phyloP scores from a whole-genome alignment of 83 land plant genomes.

The Isoetes engelmannii region DNA sequence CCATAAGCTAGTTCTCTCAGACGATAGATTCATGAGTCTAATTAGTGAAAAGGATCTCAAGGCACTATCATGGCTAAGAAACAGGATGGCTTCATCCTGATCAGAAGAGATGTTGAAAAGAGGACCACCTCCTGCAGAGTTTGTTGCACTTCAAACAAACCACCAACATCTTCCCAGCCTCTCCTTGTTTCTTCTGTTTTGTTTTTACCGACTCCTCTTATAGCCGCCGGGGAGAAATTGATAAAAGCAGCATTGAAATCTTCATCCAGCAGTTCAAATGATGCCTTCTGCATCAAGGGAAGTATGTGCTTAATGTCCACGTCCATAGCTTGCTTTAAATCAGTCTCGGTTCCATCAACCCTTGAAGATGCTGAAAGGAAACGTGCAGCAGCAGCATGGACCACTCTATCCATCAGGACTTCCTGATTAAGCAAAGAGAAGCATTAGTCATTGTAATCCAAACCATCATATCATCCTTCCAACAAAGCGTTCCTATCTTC shows the following conservation, averaged over 20 bases:
- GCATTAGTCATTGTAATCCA: background rate
- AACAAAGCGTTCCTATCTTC: background rate
- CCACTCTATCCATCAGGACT: slow-evolving; percentile 76
- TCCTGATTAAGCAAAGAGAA: slow-evolving; percentile 41
- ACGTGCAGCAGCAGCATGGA: slow-evolving; percentile 72
- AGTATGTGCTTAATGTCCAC: slow-evolving; percentile 3
- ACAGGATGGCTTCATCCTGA: background rate
- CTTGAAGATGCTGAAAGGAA: slow-evolving; percentile 20
- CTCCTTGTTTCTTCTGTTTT: slow-evolving; percentile 49
- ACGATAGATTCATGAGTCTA: background rate
- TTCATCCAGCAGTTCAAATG: slow-evolving; percentile 35
- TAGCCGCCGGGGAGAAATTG: slow-evolving; percentile 73
- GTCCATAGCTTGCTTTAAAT: slow-evolving; percentile 1
- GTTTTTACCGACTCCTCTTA: slow-evolving; percentile 70
- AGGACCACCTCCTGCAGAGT: slow-evolving; percentile 71
- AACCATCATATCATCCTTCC: background rate
- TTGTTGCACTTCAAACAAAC: slow-evolving; percentile 55
- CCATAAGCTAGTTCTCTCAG: background rate
- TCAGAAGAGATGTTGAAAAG: background rate
- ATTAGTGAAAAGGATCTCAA: background rate
- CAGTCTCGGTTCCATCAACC: background rate
- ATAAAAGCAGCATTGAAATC: slow-evolving; percentile 79
- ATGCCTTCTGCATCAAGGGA: slow-evolving; percentile 14
- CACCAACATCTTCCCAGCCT: slow-evolving; percentile 98
- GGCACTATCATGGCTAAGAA: background rate